Evolutionary conservation across 208 protist genomes (phyloP).

Genomic region (Strigomonas culicis): DNA sequence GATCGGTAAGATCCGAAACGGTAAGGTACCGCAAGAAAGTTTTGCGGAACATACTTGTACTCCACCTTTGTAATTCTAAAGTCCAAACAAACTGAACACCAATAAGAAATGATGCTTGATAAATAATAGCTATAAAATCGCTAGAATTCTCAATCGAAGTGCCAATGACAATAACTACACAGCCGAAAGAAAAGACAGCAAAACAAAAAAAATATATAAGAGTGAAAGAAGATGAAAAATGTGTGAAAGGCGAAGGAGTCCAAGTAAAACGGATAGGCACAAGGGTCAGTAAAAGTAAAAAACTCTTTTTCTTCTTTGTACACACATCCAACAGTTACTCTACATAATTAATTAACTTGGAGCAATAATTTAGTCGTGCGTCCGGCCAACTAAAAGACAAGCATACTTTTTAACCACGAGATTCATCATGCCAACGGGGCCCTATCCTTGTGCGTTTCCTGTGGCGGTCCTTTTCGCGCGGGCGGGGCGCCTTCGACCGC

Average conservation of each 20-base stretch:
- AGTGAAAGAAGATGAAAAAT: too few relatives aligned
- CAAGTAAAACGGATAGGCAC: neutral
- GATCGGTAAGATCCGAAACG: constrained; percentile 26
- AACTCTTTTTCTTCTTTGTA: neutral
- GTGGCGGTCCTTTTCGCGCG: neutral
- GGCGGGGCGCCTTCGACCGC: too few relatives aligned
- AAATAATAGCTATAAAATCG: too few relatives aligned
- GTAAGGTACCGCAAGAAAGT: constrained; percentile 12
- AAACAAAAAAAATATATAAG: too few relatives aligned
- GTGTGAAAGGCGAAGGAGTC: neutral
- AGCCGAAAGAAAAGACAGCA: too few relatives aligned
- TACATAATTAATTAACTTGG: neutral
- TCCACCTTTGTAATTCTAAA: too few relatives aligned
- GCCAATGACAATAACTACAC: too few relatives aligned
- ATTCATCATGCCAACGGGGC: neutral
- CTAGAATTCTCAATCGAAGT: too few relatives aligned
- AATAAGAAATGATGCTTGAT: too few relatives aligned
- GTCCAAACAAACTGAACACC: too few relatives aligned
- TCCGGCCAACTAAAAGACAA: neutral
- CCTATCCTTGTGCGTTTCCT: neutral
- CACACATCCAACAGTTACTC: neutral
- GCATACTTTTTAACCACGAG: neutral
- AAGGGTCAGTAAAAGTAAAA: neutral
- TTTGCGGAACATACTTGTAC: neutral
- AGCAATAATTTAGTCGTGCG: neutral